A percentile compares a stretch with the other conserved stretches of the same genome.
Evolutionary conservation across 495 filamentous ascomycete species (phyloP).

Genomic region (Penicillium longicatenatum): DNA sequence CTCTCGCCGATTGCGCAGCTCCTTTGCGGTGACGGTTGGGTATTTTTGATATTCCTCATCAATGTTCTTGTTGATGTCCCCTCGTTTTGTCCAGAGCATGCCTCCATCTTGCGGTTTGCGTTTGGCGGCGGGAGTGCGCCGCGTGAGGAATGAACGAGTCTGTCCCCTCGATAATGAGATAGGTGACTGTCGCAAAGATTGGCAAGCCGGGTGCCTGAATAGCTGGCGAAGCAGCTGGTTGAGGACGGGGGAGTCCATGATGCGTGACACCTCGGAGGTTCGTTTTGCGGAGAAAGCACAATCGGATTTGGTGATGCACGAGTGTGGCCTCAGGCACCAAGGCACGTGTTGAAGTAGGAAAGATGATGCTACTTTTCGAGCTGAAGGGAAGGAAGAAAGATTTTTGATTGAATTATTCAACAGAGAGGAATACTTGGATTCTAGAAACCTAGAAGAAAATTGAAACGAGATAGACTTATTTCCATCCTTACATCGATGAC

Average conservation of each 20-base stretch:
- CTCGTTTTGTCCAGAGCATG: slow-evolving; percentile 76
- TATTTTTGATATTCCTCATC: slow-evolving; percentile 75
- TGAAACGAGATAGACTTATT: too few relatives aligned
- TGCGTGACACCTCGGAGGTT: slow-evolving; percentile 4
- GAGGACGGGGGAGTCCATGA: slow-evolving; percentile 83
- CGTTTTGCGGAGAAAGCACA: slow-evolving; percentile 11
- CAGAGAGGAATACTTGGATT: too few relatives aligned
- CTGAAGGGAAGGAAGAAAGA: too few relatives aligned
- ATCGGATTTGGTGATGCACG: background rate
- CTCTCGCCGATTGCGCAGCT: slow-evolving; percentile 68
- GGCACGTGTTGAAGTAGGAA: slow-evolving; percentile 18
- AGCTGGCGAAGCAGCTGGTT: slow-evolving; percentile 80
- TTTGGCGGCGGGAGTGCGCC: slow-evolving; percentile 29
- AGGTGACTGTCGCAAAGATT: slow-evolving; percentile 49
- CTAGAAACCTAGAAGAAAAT: too few relatives aligned
- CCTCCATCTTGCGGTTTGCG: slow-evolving; percentile 36
- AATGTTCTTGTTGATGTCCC: slow-evolving; percentile 71
- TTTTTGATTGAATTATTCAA: too few relatives aligned
- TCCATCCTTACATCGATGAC: too few relatives aligned
- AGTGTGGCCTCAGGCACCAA: slow-evolving; percentile 20
- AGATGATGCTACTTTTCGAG: background rate
- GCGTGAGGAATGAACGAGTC: slow-evolving; percentile 46
- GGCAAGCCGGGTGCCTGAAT: slow-evolving; percentile 69
- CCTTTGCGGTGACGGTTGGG: slow-evolving; percentile 80
- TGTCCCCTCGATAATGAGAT: slow-evolving; percentile 31